phyloP scores from a whole-genome alignment of 305 asterid genomes.

The Withania somnifera region DNA sequence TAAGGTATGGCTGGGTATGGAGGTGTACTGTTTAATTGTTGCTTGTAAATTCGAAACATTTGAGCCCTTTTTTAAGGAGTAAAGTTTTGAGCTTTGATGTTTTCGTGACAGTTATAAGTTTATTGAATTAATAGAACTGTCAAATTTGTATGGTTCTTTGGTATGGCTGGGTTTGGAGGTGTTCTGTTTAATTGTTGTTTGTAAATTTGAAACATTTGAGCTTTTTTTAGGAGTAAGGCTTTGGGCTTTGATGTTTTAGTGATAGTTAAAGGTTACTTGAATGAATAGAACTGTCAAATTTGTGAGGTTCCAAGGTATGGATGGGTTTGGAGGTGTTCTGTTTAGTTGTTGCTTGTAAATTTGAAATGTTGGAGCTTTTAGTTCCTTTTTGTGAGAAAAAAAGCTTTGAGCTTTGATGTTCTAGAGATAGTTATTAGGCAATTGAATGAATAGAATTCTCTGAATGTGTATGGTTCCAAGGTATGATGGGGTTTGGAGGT shows the following conservation, averaged over 20 bases:
- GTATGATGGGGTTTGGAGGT: neutral
- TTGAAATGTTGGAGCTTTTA: too few species aligned
- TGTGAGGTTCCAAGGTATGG: neutral
- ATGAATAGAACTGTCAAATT: neutral
- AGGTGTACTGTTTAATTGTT: neutral
- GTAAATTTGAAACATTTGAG: neutral
- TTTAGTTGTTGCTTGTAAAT: too few species aligned
- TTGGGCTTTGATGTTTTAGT: neutral
- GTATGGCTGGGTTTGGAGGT: neutral
- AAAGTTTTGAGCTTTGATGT: neutral
- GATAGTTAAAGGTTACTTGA: neutral
- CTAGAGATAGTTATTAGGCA: too few species aligned
- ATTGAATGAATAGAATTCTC: neutral
- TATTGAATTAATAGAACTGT: neutral
- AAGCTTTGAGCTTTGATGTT: neutral
- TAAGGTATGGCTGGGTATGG: neutral
- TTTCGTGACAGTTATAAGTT: neutral
- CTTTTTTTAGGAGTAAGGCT: neutral
- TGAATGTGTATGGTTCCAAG: neutral
- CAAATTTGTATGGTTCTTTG: neutral
- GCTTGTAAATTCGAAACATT: neutral
- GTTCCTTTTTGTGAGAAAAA: neutral
- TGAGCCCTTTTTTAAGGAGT: neutral
- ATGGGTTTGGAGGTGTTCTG: neutral
- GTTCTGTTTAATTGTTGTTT: neutral